Percentiles rank a stretch among this genome's conserved stretches.
Conservation (phyloP, 2,329 filamentous ascomycete genomes). For the Hymenoscyphus linearis region DNA sequence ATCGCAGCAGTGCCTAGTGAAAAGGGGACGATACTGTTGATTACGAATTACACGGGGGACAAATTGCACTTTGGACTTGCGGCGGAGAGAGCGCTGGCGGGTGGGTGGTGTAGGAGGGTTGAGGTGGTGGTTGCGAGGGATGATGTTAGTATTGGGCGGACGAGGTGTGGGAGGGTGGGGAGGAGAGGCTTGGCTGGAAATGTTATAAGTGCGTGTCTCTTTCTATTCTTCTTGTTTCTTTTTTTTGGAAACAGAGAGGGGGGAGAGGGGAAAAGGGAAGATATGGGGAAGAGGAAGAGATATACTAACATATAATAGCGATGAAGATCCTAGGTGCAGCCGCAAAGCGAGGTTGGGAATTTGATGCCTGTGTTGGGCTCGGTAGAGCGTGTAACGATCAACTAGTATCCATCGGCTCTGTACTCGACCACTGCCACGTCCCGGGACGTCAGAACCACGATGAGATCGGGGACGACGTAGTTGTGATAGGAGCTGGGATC, state of each 20-base stretch:
- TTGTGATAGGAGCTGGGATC: slow-evolving; percentile 62
- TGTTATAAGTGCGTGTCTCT: slow-evolving; percentile 38
- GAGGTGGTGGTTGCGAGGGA: slow-evolving; percentile 57
- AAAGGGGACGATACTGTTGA: slow-evolving; percentile 52
- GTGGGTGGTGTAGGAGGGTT: slow-evolving; percentile 43
- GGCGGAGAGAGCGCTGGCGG: slow-evolving; percentile 31
- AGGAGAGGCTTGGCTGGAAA: slow-evolving; percentile 58
- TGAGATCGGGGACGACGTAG: slow-evolving; percentile 41
- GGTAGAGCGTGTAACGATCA: slow-evolving; percentile 27
- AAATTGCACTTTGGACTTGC: slow-evolving; percentile 40
- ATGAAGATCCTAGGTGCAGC: slow-evolving; percentile 35
- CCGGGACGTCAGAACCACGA: slow-evolving; percentile 46
- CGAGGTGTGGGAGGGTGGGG: slow-evolving; percentile 50
- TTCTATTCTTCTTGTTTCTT: no score
- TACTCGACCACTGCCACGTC: slow-evolving; percentile 48
- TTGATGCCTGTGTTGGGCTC: slow-evolving; percentile 25
- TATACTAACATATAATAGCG: slow-evolving; percentile 22
- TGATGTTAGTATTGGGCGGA: slow-evolving; percentile 58
- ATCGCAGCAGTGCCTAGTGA: slow-evolving; percentile 50
- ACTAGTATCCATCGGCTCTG: slow-evolving; percentile 45
- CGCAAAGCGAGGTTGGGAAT: slow-evolving; percentile 20
- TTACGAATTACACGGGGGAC: slow-evolving; percentile 51
- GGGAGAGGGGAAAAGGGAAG: background rate
- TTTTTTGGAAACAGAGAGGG: no score
- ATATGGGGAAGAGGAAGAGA: no score